Evolutionary conservation across 495 filamentous ascomycete genomes (phyloP).

Genomic region (Lasiosphaeris hirsuta): DNA sequence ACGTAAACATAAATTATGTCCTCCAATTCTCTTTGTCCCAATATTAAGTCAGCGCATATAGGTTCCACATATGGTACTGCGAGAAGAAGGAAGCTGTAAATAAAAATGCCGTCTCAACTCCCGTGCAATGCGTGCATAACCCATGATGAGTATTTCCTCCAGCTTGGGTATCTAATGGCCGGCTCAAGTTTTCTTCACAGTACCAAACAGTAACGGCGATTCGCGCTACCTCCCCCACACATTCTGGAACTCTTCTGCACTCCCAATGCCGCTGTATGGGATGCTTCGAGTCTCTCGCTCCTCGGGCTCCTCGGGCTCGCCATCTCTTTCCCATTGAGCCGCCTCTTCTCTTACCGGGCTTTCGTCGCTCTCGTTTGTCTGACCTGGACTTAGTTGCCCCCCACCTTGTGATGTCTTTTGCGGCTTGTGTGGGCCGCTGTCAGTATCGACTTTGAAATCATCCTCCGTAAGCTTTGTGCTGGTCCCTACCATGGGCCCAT

Average conservation of each 20-base stretch:
- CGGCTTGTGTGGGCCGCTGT: conserved; percentile 20
- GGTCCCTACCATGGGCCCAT: conserved; percentile 28
- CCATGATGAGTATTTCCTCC: neutral
- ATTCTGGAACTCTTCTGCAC: conserved; percentile 31
- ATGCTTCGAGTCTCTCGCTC: too few relatives aligned
- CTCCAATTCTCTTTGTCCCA: too few relatives aligned
- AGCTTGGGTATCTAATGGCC: conserved; percentile 9
- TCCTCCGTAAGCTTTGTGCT: conserved; percentile 27
- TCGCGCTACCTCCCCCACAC: conserved; percentile 28
- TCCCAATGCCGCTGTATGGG: conserved; percentile 16
- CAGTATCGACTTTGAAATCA: conserved; percentile 29
- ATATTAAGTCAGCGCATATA: too few relatives aligned
- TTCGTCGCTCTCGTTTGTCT: conserved; percentile 4
- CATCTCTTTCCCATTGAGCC: conserved; percentile 17
- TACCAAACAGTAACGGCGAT: neutral
- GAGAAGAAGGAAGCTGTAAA: neutral
- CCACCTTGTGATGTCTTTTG: conserved; percentile 7
- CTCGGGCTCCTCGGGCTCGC: neutral
- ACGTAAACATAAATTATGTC: neutral
- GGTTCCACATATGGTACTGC: too few relatives aligned
- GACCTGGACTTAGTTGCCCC: conserved; percentile 7
- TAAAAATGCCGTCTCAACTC: neutral
- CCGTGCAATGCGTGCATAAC: neutral
- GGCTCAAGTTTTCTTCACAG: neutral
- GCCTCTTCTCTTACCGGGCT: conserved; percentile 15